Conservation (phyloP, 768 basidiomycete species). For the Scleroderma citrinum region DNA sequence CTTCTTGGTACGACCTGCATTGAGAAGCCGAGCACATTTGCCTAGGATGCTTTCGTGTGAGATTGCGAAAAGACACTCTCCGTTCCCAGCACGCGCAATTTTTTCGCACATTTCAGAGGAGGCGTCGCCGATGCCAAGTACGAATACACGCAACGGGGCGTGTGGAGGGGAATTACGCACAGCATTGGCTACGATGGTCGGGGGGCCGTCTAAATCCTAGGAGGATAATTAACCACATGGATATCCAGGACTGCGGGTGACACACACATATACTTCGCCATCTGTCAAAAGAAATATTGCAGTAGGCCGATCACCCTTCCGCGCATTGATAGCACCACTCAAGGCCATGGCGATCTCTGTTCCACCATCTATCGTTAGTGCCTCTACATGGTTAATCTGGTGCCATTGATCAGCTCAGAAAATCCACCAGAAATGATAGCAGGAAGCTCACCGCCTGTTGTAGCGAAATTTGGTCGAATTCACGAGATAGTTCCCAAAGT, state of each 20-base stretch:
- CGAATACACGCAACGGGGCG: constrained; percentile 45
- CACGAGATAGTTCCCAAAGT: constrained; percentile 34
- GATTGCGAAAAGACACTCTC: constrained; percentile 42
- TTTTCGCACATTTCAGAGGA: constrained; percentile 48
- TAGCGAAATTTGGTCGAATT: constrained; percentile 29
- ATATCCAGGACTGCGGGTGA: background rate
- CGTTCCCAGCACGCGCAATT: constrained; percentile 51
- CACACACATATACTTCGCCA: constrained; percentile 35
- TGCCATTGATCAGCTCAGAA: constrained; percentile 8
- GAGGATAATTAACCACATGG: background rate
- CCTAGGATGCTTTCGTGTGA: constrained; percentile 39
- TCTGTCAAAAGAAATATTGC: constrained; percentile 56
- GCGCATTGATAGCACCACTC: constrained; percentile 29
- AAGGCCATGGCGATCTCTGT: constrained; percentile 47
- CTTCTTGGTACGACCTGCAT: constrained; percentile 43
- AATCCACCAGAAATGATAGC: background rate
- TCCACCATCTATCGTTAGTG: constrained; percentile 44
- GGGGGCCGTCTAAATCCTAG: constrained; percentile 14
- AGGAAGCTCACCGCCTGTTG: constrained; percentile 29
- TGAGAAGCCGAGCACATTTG: constrained; percentile 46
- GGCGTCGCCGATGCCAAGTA: constrained; percentile 51
- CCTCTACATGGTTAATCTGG: constrained; percentile 35
- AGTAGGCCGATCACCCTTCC: constrained; percentile 34
- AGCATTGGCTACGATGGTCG: constrained; percentile 20
- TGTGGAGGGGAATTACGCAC: constrained; percentile 24